phyloP scores from a whole-genome alignment of 2,329 filamentous ascomycete genomes.

The Trichocomaceae sp. region DNA sequence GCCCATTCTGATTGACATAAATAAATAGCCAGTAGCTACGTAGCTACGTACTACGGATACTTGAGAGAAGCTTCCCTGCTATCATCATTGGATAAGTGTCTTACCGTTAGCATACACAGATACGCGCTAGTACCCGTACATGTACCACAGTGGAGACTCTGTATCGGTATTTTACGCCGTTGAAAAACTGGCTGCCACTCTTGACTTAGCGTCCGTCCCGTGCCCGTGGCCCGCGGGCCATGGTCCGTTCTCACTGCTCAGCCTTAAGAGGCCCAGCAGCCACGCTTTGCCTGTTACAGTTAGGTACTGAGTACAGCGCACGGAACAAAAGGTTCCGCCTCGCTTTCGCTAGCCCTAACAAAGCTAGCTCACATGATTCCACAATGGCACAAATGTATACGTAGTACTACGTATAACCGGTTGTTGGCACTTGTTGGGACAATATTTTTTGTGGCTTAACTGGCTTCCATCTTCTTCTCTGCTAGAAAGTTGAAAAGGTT shows the following conservation, averaged over 20 bases:
- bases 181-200: background rate
- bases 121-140: background rate
- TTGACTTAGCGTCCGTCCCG: background rate
- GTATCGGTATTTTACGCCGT: background rate
- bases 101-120: background rate
- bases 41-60: too few species aligned
- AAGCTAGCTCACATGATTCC: background rate
- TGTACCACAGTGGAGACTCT: background rate
- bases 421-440: too few species aligned
- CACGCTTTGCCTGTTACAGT: background rate
- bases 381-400: too few species aligned
- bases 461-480: background rate
- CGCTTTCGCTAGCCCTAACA: too few species aligned
- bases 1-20: too few species aligned
- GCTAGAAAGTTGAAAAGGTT: background rate
- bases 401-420: too few species aligned
- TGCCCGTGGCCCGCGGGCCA: conserved; percentile 5
- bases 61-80: background rate
- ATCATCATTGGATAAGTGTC: background rate
- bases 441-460: too few species aligned
- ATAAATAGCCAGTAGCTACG: too few species aligned
- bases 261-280: conserved; percentile 30
- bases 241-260: conserved; percentile 24
- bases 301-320: too few species aligned
- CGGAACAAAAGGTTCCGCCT: background rate